Base-by-base conservation (phyloP, 2,329 filamentous ascomycete genomes). In the Colletotrichum cereale region DNA sequence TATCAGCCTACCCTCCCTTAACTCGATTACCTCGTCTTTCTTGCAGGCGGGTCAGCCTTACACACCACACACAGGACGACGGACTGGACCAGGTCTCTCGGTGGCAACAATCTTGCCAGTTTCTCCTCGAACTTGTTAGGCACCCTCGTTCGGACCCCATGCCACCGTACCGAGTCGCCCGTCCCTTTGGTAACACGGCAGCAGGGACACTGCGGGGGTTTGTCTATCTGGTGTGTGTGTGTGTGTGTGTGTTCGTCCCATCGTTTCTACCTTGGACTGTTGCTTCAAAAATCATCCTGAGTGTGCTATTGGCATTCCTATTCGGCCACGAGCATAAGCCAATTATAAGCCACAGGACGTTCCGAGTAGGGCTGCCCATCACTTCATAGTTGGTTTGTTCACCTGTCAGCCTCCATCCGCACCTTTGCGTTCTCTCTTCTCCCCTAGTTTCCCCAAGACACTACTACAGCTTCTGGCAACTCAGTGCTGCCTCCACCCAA, bases 71-170 rank as follows among this genome's bases (percentile, higher is more conserved):
- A 42, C 36, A 58, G 16, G 42, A 1, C 1, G 18, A 18, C 24
- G 34, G 18, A 26, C 58, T n/a, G 64, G 50, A 57, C 57, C 10
- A 29, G 3, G 26, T 34, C 4, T 29, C 21, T 24, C 44, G 42
- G 67, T 71, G 56, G 67, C 67, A 66, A 71, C 50, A 38, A 62
- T 66, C 66, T 66, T 56, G 47, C 52, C 56, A 61, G 36, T 40
- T 21, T 29, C 47, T 65, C 21, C 64, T 55, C 40, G 40, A 40
- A 29, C 29, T 44, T 5, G 34, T 29, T 57, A 24, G 48, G 1
- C 2, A 14, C 3, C 5, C 44, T 31, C 16, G 3, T 0, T 50
- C n/a, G 2, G 42, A 14, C 29, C 18, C 40, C 38, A 57, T 29
- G 61, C 61, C 66, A 72, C 70, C 18, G n/a, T 50, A 44, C 31